phyloP scores from a whole-genome alignment of 768 basidiomycete genomes.

The Obba rivulosa region DNA sequence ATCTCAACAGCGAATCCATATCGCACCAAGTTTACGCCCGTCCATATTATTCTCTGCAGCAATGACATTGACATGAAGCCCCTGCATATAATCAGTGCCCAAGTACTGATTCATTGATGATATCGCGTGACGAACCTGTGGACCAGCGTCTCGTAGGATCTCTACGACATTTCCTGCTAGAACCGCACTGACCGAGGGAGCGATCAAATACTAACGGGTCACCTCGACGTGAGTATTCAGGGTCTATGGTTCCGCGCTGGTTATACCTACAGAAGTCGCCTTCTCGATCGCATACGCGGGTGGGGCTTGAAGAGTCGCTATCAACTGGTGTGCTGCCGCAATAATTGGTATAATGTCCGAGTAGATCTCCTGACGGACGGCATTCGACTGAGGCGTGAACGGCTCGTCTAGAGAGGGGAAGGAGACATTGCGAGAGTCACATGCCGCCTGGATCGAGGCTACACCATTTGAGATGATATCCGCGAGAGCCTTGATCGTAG shows the following conservation, averaged over 20 bases:
- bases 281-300: not conserved
- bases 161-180: slow-evolving; percentile 19
- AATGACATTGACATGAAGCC: slow-evolving; percentile 27
- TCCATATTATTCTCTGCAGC: slow-evolving; percentile 18
- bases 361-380: not conserved
- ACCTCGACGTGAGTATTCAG: not conserved
- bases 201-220: slow-evolving; percentile 14
- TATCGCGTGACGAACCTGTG: slow-evolving; percentile 12
- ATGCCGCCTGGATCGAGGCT: no score
- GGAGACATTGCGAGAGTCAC: no score
- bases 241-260: not conserved
- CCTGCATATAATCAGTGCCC: slow-evolving; percentile 6
- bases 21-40: slow-evolving; percentile 21
- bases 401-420: not conserved
- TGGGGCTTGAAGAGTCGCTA: not conserved
- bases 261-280: not conserved
- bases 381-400: not conserved
- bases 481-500: no score
- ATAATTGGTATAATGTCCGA: not conserved
- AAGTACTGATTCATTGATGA: not conserved
- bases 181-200: slow-evolving; percentile 17
- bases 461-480: no score
- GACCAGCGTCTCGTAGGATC: slow-evolving; percentile 23
- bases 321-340: not conserved
- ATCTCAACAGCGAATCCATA: not conserved